Evolutionary conservation across 352 stramenopile genomes (phyloP), one percentile per base, ranked within the genome.

Genomic region (Pythium aquatile): DNA sequence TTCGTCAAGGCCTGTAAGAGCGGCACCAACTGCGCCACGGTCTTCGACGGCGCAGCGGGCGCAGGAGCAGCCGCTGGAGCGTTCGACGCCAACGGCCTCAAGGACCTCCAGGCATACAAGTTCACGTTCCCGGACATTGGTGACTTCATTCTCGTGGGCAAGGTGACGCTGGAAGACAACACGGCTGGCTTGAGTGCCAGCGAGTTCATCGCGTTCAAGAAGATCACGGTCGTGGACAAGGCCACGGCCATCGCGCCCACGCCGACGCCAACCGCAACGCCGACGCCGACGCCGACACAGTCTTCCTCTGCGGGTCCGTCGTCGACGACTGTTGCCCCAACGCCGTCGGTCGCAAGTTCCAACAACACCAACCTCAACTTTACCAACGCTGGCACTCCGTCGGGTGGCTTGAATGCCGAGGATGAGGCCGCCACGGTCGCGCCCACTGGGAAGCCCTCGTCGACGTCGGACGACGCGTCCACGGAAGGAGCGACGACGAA

Each of bases 181-280:
- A 56, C 69, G 11, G 75, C 89, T 29, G 69, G 74, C 11, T 60
- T 91, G 17, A 77, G 65, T 65, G 78, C 73, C 26, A 75, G 74
- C 32, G 81, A 93, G 65, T 93, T 84, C 64, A 26, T 93, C 17
- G 71, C 77, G 11, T 87, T 93, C 63, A 72, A 82, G 59, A 90
- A 82, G 55, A 78, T 91, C 69, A 81, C 65, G 57, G 66, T 93
- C 52, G 76, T 88, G 37, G 79, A 82, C 11, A 71, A 70, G 1
- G 72, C 74, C 48, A 68, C 68, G 26, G 16, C 52, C n/a, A 79
- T 88, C 60, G 72, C 73, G 40, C 58, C 71, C 1, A 58, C 72
- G 16, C 55, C 72, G 2, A 42, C 61, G 0, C 57, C 72, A 4
- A 66, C 62, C 0, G 37, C 65, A 26, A 49, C 65, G 28, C 55